Evolutionary conservation across 148 eudicot species (phyloP).

Genomic region (Tetragonia tetragonoides): DNA sequence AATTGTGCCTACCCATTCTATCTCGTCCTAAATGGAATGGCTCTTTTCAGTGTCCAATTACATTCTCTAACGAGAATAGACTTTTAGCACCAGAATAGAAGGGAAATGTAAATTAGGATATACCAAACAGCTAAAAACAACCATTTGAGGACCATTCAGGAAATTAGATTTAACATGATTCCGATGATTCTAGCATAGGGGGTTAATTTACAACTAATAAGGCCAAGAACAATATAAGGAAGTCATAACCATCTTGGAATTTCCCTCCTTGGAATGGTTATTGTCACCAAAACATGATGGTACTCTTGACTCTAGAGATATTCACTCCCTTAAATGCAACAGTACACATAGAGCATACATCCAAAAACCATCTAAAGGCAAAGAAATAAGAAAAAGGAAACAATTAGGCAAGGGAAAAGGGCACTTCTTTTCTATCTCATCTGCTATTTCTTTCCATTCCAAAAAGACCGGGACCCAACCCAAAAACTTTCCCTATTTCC

Average conservation of each 20-base stretch:
- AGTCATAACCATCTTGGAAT: not conserved
- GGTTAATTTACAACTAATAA: not conserved
- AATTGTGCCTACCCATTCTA: no score
- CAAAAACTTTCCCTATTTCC: no score
- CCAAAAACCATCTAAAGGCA: not conserved
- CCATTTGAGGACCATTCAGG: not conserved
- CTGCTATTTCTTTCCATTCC: not conserved
- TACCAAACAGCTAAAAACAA: not conserved
- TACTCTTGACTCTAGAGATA: no score
- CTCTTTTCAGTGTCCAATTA: no score
- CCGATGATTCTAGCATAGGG: not conserved
- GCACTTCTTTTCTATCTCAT: not conserved
- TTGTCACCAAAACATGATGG: not conserved
- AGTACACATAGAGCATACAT: not conserved
- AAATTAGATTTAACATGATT: no score
- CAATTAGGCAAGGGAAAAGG: slow-evolving; percentile 7
- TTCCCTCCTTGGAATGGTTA: not conserved
- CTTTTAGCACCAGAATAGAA: no score
- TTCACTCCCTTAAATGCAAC: not conserved
- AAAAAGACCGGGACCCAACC: no score
- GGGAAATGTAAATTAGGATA: not conserved
- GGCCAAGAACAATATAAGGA: not conserved
- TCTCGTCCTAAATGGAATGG: no score
- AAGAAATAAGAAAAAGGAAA: not conserved
- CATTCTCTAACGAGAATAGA: not conserved